Evolutionary conservation across 1,284 basidiomycete genomes (phyloP).

Genomic region (Malassezia pachydermatis): DNA sequence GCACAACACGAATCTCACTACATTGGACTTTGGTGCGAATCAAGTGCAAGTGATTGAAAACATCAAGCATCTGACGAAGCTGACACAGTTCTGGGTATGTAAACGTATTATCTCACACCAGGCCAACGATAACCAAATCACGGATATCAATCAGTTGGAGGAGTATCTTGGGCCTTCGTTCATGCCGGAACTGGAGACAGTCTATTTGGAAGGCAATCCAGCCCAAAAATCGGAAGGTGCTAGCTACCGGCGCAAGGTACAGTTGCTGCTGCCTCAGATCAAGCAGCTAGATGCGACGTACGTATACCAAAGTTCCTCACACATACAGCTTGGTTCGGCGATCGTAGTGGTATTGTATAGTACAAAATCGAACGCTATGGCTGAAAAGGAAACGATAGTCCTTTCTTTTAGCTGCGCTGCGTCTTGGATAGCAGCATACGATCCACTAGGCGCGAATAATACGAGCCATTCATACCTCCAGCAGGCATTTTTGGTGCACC

Average conservation of each 20-base stretch:
- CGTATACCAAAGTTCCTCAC: conserved; percentile 45
- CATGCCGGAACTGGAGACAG: conserved; percentile 61
- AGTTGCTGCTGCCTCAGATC: conserved; percentile 73
- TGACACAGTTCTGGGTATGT: conserved; percentile 89
- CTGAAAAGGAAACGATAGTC: background rate
- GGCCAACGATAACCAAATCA: conserved; percentile 79
- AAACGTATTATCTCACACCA: conserved; percentile 43
- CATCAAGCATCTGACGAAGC: conserved; percentile 61
- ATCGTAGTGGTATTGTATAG: conserved; percentile 4
- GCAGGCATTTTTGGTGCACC: conserved; percentile 34
- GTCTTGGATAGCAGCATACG: conserved; percentile 25
- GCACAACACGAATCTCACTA: conserved; percentile 56
- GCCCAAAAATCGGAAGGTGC: conserved; percentile 68
- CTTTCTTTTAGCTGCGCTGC: conserved; percentile 7
- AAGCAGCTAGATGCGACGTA: conserved; percentile 91
- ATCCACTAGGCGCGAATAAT: conserved; percentile 32
- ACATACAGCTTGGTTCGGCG: conserved; percentile 5
- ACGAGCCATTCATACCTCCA: conserved; percentile 32
- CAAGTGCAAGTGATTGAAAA: conserved; percentile 69
- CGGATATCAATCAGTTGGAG: conserved; percentile 61
- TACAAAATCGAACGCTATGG: background rate
- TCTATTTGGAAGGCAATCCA: conserved; percentile 92
- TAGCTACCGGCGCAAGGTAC: conserved; percentile 79
- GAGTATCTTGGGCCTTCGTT: conserved; percentile 60
- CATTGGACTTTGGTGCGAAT: conserved; percentile 79